Percentiles rank a stretch among this genome's conserved stretches.
phyloP scores from a whole-genome alignment of 371 early-diverging fungal species.

The Batkoa obscura region DNA sequence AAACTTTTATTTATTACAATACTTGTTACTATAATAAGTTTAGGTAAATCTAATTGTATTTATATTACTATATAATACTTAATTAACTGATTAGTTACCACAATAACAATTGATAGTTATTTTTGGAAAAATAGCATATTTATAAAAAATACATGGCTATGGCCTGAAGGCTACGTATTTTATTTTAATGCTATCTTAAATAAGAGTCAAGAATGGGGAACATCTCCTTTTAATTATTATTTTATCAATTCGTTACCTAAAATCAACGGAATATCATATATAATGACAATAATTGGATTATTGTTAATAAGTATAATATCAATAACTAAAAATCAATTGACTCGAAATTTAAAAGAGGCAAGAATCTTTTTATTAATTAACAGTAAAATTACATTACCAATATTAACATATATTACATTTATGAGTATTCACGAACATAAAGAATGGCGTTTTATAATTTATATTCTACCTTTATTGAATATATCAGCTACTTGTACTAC shows the following conservation, averaged over 20 bases:
- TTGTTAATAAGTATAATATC: no score
- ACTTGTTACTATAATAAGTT: not conserved
- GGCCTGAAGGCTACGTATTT: slow-evolving; percentile 78
- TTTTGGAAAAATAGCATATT: not conserved
- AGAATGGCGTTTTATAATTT: slow-evolving; percentile 91
- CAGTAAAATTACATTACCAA: slow-evolving; percentile 23
- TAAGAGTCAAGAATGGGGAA: slow-evolving; percentile 68
- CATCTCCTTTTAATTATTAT: slow-evolving; percentile 55
- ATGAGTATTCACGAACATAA: slow-evolving; percentile 80
- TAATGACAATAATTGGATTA: slow-evolving; percentile 27
- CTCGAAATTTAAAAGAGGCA: no score
- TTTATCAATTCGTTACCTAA: slow-evolving; percentile 50
- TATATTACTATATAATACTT: not conserved
- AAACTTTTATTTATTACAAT: not conserved
- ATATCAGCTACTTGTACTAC: slow-evolving; percentile 33
- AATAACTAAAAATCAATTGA: not conserved
- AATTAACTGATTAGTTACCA: not conserved
- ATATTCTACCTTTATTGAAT: slow-evolving; percentile 70
- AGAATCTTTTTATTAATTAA: no score
- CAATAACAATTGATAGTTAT: slow-evolving; percentile 1
- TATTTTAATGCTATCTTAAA: slow-evolving; percentile 67
- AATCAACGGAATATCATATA: slow-evolving; percentile 42
- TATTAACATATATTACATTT: slow-evolving; percentile 27
- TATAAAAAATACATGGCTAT: slow-evolving; percentile 20
- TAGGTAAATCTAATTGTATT: not conserved